Conservation (phyloP, 805 yeast genomes). For the Myxozyma monticola region DNA sequence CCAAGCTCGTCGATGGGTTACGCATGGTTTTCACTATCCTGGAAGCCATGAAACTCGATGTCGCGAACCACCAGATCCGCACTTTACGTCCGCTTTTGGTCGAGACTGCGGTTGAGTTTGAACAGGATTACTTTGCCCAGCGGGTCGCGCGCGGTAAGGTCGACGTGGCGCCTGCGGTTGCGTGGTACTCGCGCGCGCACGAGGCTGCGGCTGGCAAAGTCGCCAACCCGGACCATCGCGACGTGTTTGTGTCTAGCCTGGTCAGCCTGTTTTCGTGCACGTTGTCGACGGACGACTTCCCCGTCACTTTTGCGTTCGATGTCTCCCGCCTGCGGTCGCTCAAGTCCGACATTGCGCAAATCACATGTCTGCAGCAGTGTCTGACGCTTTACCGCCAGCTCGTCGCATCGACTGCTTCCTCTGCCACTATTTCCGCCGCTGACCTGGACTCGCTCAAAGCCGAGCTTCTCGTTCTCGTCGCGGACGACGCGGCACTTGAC, state of each 20-base stretch:
- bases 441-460: constrained; percentile 24
- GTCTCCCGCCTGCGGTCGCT: constrained; percentile 73
- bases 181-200: constrained; percentile 59
- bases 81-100: constrained; percentile 78
- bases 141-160: constrained; percentile 48
- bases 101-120: constrained; percentile 86
- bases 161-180: constrained; percentile 58
- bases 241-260: constrained; percentile 20
- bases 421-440: constrained; percentile 5
- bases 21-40: constrained; percentile 75
- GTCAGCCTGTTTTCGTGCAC: constrained; percentile 28
- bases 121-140: constrained; percentile 72
- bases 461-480: constrained; percentile 27
- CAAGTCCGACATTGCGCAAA: constrained; percentile 82
- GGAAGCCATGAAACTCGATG: constrained; percentile 93
- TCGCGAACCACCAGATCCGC: constrained; percentile 91
- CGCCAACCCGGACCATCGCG: constrained; percentile 7
- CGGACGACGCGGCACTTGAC: constrained; percentile 9
- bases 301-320: constrained; percentile 80
- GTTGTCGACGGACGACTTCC: constrained; percentile 59
- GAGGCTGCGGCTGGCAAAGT: neutral
- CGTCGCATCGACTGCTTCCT: constrained; percentile 33
- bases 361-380: constrained; percentile 77
- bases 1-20: constrained; percentile 68
- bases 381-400: constrained; percentile 70